phyloP scores from a whole-genome alignment of 164 flowering plant genomes.

The Chimonanthus salicifolius region DNA sequence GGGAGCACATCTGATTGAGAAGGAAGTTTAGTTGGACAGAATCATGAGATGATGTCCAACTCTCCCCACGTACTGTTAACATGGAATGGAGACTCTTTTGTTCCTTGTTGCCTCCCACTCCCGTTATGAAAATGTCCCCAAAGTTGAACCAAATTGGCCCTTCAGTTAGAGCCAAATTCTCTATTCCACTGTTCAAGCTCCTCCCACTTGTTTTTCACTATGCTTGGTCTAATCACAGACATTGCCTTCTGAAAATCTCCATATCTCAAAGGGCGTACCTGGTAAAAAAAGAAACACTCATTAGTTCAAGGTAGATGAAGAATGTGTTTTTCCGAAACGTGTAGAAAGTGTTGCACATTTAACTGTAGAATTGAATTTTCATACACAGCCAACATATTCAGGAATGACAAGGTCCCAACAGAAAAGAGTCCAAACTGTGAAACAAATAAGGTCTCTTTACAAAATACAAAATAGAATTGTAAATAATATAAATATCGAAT shows the following conservation, averaged over 20 bases:
- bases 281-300: slow-evolving; percentile 9
- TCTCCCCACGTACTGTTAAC: too few species aligned
- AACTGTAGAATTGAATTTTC: too few species aligned
- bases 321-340: background rate
- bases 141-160: background rate
- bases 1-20: too few species aligned
- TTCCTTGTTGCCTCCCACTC: background rate
- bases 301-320: background rate
- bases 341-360: background rate
- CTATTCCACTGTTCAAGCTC: slow-evolving; percentile 88
- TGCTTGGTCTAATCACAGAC: slow-evolving; percentile 90
- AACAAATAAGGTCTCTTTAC: too few species aligned
- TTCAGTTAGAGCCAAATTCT: slow-evolving; percentile 80
- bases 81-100: too few species aligned
- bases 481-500: too few species aligned
- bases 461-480: too few species aligned
- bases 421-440: too few species aligned
- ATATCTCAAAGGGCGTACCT: slow-evolving; percentile 68
- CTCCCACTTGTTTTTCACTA: slow-evolving; percentile 85
- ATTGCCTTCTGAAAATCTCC: slow-evolving; percentile 77
- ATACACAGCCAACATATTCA: too few species aligned
- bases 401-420: too few species aligned
- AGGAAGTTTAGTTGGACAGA: too few species aligned
- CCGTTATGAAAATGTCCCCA: background rate
- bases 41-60: too few species aligned